Evolutionary conservation across 345 rosid species (phyloP).

Genomic region (Iberis pinnata): DNA sequence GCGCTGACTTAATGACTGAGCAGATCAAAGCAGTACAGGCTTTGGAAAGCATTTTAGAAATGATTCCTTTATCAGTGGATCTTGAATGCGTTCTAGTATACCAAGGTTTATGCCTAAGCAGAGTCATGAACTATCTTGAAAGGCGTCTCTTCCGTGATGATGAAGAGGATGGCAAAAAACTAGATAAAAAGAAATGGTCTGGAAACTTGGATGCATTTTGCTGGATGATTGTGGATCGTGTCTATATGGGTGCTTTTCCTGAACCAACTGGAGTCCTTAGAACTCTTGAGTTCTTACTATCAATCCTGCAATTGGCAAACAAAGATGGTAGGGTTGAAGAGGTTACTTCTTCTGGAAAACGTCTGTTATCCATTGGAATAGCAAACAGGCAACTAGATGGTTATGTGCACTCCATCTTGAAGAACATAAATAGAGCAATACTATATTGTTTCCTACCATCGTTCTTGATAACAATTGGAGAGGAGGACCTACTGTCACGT

Average conservation of each 20-base stretch:
- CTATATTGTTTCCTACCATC: constrained; percentile 89
- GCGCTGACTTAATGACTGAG: constrained; percentile 83
- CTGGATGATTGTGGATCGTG: constrained; percentile 95
- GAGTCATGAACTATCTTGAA: constrained; percentile 93
- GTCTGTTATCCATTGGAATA: constrained; percentile 78
- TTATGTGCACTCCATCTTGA: constrained; percentile 80
- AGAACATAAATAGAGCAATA: constrained; percentile 84
- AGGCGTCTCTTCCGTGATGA: constrained; percentile 97
- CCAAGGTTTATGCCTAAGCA: constrained; percentile 89
- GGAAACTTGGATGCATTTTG: constrained; percentile 87
- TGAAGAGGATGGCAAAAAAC: constrained; percentile 90
- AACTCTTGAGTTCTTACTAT: constrained; percentile 83
- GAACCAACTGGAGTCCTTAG: constrained; percentile 70
- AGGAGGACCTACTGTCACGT: constrained; percentile 70
- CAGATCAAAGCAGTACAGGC: constrained; percentile 78
- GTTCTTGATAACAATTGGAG: constrained; percentile 75
- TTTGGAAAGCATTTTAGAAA: constrained; percentile 81
- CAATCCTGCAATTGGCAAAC: constrained; percentile 93
- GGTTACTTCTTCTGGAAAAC: constrained; percentile 78
- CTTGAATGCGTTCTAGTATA: constrained; percentile 80
- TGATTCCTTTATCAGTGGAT: constrained; percentile 80
- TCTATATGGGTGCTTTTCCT: constrained; percentile 95
- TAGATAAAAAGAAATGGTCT: constrained; percentile 89
- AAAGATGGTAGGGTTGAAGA: constrained; percentile 96
- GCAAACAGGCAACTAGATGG: constrained; percentile 83